Evolutionary conservation across 306 rosid genomes (phyloP), one percentile per base, ranked within the genome.

Genomic region (Trichosanthes truncata): DNA sequence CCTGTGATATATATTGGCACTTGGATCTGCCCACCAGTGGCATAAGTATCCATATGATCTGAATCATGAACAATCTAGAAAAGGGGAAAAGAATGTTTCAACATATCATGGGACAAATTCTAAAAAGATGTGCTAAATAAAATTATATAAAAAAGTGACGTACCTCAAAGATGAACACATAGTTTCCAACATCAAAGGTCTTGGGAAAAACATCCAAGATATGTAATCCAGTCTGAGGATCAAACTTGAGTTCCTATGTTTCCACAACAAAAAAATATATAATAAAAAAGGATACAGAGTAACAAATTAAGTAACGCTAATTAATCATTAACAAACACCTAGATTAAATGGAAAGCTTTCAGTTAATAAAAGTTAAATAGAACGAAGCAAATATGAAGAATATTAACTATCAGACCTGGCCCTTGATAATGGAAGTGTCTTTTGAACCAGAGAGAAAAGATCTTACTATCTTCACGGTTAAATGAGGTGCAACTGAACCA

Each of bases 401-500:
- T 7, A 52, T 79, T 65, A 25, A 41, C 49, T 41, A 45, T 66
- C 78, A 66, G 76, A 93, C 99, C 94, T 86, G 91, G 83, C 83
- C 87, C 76, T 83, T 90, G 80, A 91, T 85, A 69, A 87, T 40
- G 60, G 94, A 84, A 45, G 89, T 74, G 80, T 74, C 93, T 86
- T 91, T 90, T 53, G 93, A 88, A 83, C 80, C 87, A 81, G 89
- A 75, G 82, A 81, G 84, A 80, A 87, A 86, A 65, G 92, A 96
- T 84, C 59, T 88, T 75, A 90, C 89, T 78, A 96, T 87, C 86
- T 90, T 96, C 87, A 93, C 99, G 15, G 92, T 87, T 82, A 93
- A 82, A 79, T 90, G 90, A 60, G 99, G 98, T 51, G 94, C 93
- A 89, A 84, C 85, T 84, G 98, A 93, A 78, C 99, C 98, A 84